Percentiles rank a stretch among this genome's conserved stretches.
phyloP scores from a whole-genome alignment of 2,329 filamentous ascomycete species.

The Trichoderma gracile region DNA sequence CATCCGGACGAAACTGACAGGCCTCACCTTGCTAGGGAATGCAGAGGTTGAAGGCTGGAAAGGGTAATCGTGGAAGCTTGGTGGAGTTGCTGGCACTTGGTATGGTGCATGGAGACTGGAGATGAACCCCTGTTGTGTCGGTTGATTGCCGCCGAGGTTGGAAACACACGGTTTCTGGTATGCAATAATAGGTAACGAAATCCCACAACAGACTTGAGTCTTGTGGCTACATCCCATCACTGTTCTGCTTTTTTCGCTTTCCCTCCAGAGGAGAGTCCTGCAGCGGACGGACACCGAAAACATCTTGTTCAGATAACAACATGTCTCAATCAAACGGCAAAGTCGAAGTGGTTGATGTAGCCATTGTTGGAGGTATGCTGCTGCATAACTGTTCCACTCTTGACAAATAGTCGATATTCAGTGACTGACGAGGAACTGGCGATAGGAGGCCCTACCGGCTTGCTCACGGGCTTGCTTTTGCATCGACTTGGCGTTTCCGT shows the following conservation, averaged over 20 bases:
- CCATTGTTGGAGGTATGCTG: constrained; percentile 41
- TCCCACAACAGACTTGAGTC: neutral
- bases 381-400: neutral
- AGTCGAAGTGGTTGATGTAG: constrained; percentile 37
- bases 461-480: constrained; percentile 48
- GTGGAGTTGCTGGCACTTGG: neutral
- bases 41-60: neutral
- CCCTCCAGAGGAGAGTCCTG: neutral
- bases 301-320: neutral
- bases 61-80: neutral
- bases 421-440: neutral
- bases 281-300: neutral
- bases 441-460: constrained; percentile 41
- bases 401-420: neutral
- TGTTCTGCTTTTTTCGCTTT: neutral
- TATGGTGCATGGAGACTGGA: neutral
- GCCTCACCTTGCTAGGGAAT: neutral
- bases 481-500: constrained; percentile 45
- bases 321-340: constrained; percentile 10
- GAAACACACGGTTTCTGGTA: neutral
- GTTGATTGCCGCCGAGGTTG: neutral
- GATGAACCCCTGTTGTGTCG: neutral
- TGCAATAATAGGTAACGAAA: neutral
- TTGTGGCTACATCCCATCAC: neutral
- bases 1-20: neutral